These are phyloP conservation scores for Fonsecaea pedrosoi DNA, from an alignment of 2,329 filamentous ascomycete species.

Conservation along the genomic window DNA sequence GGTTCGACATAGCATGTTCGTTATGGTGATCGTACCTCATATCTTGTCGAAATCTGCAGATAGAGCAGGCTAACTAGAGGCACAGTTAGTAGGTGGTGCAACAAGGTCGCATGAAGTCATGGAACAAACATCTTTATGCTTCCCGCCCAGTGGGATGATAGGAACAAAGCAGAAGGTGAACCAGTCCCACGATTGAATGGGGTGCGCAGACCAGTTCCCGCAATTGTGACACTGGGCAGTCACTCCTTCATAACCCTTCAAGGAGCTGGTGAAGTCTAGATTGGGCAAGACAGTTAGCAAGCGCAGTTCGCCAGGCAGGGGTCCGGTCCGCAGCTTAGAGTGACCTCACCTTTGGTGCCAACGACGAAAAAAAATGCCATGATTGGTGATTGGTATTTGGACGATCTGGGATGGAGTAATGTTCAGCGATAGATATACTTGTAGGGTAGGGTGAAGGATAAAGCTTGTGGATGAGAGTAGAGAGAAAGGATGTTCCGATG, in stretches of 20 bases:
- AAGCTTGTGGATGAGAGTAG: slow-evolving; percentile 1
- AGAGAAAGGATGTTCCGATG: neutral
- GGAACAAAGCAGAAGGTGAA: slow-evolving; percentile 55
- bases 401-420: neutral
- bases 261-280: slow-evolving; percentile 52
- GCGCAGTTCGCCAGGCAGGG: neutral
- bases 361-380: slow-evolving; percentile 39
- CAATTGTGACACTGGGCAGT: slow-evolving; percentile 56
- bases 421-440: neutral
- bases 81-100: slow-evolving; percentile 14
- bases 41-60: slow-evolving; percentile 40
- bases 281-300: slow-evolving; percentile 15
- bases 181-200: slow-evolving; percentile 54
- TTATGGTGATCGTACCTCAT: slow-evolving; percentile 23
- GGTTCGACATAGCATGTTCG: neutral
- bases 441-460: neutral
- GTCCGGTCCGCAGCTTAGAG: neutral
- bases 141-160: slow-evolving; percentile 45
- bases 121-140: slow-evolving; percentile 41
- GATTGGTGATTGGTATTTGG: neutral
- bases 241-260: slow-evolving; percentile 55
- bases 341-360: slow-evolving; percentile 34
- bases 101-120: neutral
- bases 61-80: slow-evolving; percentile 36
- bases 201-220: slow-evolving; percentile 54